These are phyloP conservation scores for Amylocystis lapponica DNA, from an alignment of 768 basidiomycete genomes.

Conservation along the genomic window DNA sequence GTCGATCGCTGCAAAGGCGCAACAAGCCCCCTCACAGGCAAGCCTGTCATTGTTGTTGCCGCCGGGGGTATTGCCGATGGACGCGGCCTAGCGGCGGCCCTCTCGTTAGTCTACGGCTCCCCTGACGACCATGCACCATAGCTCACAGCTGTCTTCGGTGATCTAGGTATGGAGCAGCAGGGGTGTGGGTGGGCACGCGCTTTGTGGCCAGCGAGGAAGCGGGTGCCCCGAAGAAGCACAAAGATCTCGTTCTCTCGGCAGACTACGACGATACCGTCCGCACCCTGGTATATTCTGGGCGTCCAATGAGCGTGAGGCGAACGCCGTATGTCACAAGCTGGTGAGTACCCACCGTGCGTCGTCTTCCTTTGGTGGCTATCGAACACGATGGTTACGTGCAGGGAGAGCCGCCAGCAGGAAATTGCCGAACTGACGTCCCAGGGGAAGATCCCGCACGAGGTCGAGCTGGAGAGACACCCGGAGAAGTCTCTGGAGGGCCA, in stretches of 20 bases:
- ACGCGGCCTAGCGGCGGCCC: slow-evolving; percentile 69
- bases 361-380: not conserved
- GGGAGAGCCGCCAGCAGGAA: slow-evolving; percentile 59
- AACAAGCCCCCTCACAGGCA: slow-evolving; percentile 73
- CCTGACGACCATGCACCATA: not conserved
- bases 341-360: slow-evolving; percentile 28
- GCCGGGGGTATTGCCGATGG: slow-evolving; percentile 85
- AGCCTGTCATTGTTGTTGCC: slow-evolving; percentile 72
- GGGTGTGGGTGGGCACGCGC: slow-evolving; percentile 85
- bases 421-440: slow-evolving; percentile 50
- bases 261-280: slow-evolving; percentile 71
- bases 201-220: slow-evolving; percentile 83
- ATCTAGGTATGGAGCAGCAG: slow-evolving; percentile 70
- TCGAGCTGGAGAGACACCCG: slow-evolving; percentile 64
- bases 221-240: slow-evolving; percentile 69
- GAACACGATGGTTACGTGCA: slow-evolving; percentile 15
- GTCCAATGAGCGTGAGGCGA: slow-evolving; percentile 77
- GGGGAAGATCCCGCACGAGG: slow-evolving; percentile 72
- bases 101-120: slow-evolving; percentile 41
- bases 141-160: not conserved
- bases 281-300: slow-evolving; percentile 71
- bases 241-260: slow-evolving; percentile 58
- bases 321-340: slow-evolving; percentile 76
- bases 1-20: slow-evolving; percentile 69
- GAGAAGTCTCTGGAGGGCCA: slow-evolving; percentile 56